phyloP scores from a whole-genome alignment of 108 stramenopile species.

The Asterionellopsis glacialis region DNA sequence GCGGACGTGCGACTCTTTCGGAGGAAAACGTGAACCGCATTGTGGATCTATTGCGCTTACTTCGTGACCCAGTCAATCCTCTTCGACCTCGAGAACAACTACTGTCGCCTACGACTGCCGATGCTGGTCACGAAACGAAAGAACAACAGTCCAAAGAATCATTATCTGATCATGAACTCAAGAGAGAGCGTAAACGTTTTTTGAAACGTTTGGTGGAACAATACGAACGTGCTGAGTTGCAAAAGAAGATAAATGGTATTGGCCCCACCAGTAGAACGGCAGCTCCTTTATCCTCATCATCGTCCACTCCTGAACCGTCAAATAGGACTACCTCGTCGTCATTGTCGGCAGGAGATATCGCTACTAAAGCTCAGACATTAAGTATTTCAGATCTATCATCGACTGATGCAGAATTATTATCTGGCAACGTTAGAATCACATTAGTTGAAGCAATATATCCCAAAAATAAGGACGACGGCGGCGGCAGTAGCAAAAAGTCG shows the following conservation, averaged over 20 bases:
- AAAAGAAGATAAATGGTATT: conserved; percentile 11
- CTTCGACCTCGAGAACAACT: background rate
- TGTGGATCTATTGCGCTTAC: conserved; percentile 29
- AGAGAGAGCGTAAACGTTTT: conserved; percentile 27
- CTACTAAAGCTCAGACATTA: background rate
- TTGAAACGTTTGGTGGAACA: conserved; percentile 23
- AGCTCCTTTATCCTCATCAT: too few species aligned
- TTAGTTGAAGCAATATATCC: conserved; percentile 48
- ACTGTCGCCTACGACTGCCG: conserved; percentile 6
- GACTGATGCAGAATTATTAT: background rate
- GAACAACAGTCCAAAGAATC: too few species aligned
- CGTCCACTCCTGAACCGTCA: background rate
- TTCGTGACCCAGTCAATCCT: conserved; percentile 6
- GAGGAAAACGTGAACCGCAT: conserved; percentile 31
- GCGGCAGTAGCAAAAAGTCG: background rate
- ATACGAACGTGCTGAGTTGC: conserved; percentile 17
- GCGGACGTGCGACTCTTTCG: conserved; percentile 46
- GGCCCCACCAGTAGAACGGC: background rate
- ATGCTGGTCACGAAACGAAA: conserved; percentile 1
- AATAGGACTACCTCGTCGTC: background rate
- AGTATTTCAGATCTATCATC: conserved; percentile 2
- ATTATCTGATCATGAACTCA: conserved; percentile 25
- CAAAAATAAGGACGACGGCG: background rate
- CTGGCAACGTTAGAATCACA: conserved; percentile 33
- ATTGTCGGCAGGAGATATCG: too few species aligned